Base-by-base conservation (phyloP, 306 rosid genomes). In the peach (Prunus persica) region DNA sequence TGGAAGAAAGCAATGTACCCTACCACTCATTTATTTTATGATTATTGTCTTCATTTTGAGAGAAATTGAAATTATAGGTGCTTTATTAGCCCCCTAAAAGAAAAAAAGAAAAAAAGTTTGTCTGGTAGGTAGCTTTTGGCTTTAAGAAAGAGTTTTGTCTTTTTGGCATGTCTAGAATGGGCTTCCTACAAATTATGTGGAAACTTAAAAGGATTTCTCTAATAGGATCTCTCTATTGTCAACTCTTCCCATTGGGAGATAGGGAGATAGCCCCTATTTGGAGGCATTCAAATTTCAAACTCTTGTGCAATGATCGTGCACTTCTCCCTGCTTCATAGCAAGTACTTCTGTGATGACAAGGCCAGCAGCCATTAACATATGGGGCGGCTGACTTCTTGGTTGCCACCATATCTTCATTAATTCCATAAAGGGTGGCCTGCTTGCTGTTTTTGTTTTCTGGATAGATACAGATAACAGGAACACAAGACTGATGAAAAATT, bases 351-450 rank as follows among this genome's bases (percentile, higher is more conserved):
- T 20, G 27, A 45, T 22, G 15, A 20, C 52, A 66, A 11, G 10
- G 18, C 52, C 20, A 65, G 71, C 3, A 28, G 18, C 20, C 43
- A 38, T 38, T 38, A 67, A 0, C 14, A 67, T 34, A 14, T 22
- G 20, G 72, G 72, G 56, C 55, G 72, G 72, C 72, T 14, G 72
- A 45, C 72, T 45, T 67, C 72, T 45, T 56, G 72, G 72, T 67
- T 67, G 20, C 55, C 38, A 11, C 51, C 18, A 4, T 32, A 32
- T 32, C 38, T 32, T 32, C 5, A 32, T 32, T 32, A 32, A 3
- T 55, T 56, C 62, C 3, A 56, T 19, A 12, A 1, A 20, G 15
- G 25, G 62, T 9, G 13, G 62, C 9, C 12, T 56, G 15, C 43
- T 38, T 38, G 43, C 43, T 38, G 2, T 38, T 12, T 60, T 25